Percentiles rank a stretch among this genome's conserved stretches.
phyloP scores from a whole-genome alignment of 2,329 filamentous ascomycete species.

The Periconia sp. region DNA sequence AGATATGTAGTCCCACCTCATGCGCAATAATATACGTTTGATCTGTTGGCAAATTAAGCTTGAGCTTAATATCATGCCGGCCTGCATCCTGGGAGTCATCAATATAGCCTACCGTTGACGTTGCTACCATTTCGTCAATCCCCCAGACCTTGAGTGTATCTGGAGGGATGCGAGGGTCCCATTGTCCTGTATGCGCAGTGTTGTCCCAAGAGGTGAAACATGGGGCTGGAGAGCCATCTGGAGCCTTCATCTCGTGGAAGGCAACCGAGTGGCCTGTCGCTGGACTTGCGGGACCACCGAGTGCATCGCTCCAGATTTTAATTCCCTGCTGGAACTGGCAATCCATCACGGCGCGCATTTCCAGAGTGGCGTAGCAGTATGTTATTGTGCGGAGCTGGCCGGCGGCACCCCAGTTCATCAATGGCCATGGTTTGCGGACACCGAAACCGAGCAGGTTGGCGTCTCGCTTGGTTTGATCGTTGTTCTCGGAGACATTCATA shows the following conservation, averaged over 20 bases:
- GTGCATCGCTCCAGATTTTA: neutral
- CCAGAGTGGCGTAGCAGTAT: neutral
- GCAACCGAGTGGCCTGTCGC: neutral
- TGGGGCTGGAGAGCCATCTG: neutral
- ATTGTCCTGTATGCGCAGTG: neutral
- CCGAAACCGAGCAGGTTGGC: too few relatives aligned
- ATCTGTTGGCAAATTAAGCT: neutral
- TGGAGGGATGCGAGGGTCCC: neutral
- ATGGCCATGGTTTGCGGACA: too few relatives aligned
- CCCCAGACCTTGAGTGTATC: neutral
- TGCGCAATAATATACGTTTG: neutral
- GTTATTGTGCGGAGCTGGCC: neutral
- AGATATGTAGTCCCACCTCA: neutral
- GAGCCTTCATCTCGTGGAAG: neutral
- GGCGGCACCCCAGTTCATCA: neutral
- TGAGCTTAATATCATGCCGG: neutral
- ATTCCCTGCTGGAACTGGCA: neutral
- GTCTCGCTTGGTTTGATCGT: too few relatives aligned
- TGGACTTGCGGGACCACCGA: neutral
- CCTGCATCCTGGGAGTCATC: neutral
- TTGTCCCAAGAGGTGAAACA: neutral
- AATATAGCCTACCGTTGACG: neutral
- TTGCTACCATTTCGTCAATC: neutral
- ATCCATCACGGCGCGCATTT: neutral
- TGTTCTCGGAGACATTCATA: too few relatives aligned